Conservation (phyloP, 2,329 filamentous ascomycete species). For the Mariannaea elegans region DNA sequence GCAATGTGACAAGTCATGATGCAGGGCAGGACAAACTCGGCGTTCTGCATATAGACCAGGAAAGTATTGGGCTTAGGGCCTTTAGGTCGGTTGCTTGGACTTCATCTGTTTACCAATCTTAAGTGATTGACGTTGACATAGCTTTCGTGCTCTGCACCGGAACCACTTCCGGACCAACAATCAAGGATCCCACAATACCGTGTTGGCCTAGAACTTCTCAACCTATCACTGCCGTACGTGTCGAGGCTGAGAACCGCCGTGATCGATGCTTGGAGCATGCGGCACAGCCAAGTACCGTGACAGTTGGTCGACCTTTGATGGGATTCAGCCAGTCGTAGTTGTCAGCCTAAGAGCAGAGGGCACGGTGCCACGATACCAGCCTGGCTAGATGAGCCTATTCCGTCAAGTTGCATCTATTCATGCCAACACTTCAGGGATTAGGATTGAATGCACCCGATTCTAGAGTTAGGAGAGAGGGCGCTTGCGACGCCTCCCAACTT, state of each 20-base stretch:
- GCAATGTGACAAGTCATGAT: conserved; percentile 38
- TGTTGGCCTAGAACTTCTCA: conserved; percentile 7
- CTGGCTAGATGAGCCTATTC: conserved; percentile 15
- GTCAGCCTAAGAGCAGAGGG: not conserved
- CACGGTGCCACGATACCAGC: conserved; percentile 23
- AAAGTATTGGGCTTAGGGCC: conserved; percentile 23
- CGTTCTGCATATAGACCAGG: conserved; percentile 30
- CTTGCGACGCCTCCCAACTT: conserved; percentile 26
- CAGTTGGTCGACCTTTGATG: conserved; percentile 18
- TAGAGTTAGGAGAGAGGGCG: conserved; percentile 33
- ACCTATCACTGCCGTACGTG: conserved; percentile 16
- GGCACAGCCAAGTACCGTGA: conserved; percentile 22
- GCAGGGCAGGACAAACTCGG: conserved; percentile 31
- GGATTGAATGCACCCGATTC: conserved; percentile 35
- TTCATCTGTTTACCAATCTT: conserved; percentile 23
- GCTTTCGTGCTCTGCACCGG: conserved; percentile 7
- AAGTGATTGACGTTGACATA: conserved; percentile 22
- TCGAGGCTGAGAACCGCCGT: conserved; percentile 23
- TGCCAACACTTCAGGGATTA: conserved; percentile 18
- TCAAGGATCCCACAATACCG: conserved; percentile 3
- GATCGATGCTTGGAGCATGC: conserved; percentile 21
- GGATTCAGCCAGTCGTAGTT: conserved; percentile 17
- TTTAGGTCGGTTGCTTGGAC: conserved; percentile 27
- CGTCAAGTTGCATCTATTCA: conserved; percentile 22
- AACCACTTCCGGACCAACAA: not conserved